Evolutionary conservation across 2,329 filamentous ascomycete genomes (phyloP).

Genomic region (Colletotrichum filicis): DNA sequence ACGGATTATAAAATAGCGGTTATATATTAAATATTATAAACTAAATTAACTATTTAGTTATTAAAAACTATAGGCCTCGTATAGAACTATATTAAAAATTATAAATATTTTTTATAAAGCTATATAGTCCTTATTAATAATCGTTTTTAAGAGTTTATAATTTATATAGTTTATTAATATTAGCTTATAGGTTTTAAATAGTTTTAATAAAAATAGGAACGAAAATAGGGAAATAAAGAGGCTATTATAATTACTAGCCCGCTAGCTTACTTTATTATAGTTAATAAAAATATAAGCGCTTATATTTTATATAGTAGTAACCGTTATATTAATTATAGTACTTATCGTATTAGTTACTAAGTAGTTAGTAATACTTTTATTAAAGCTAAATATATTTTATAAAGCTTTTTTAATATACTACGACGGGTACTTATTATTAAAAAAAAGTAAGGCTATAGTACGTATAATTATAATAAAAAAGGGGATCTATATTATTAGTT

Average conservation of each 20-base stretch:
- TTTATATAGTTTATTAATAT: neutral
- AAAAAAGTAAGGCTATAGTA: neutral
- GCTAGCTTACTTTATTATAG: slow-evolving; percentile 8
- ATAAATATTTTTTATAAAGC: neutral
- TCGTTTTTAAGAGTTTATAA: neutral
- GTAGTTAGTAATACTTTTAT: neutral
- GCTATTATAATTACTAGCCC: neutral
- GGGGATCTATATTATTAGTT: slow-evolving; percentile 4
- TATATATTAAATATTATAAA: neutral
- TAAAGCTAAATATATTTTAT: neutral
- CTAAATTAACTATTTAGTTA: neutral
- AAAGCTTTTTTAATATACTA: slow-evolving; percentile 12
- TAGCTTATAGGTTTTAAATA: neutral
- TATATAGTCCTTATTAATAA: neutral
- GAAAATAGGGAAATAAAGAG: neutral
- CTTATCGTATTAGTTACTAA: neutral
- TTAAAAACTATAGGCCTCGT: neutral
- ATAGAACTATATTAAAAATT: neutral
- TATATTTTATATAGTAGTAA: slow-evolving; percentile 3
- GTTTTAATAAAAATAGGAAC: neutral
- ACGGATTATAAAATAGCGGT: slow-evolving; percentile 6
- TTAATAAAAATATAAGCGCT: slow-evolving; percentile 18
- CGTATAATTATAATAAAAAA: neutral
- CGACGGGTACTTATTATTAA: slow-evolving; percentile 6
- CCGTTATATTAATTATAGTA: neutral